Evolutionary conservation across 345 rosid genomes (phyloP).

Genomic region (Citropsis articulata): DNA sequence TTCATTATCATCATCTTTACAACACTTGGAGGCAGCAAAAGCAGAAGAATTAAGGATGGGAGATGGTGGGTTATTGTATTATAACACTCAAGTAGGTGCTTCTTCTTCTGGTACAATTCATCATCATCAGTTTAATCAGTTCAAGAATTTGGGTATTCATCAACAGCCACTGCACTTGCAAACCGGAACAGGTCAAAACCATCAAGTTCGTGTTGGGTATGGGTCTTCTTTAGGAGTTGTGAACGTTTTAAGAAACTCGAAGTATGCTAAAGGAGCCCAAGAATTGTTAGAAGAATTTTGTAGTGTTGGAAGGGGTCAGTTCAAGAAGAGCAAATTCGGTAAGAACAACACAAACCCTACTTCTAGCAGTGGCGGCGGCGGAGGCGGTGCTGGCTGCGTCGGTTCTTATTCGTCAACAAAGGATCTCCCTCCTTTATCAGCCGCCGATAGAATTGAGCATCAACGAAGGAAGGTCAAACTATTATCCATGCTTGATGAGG

Average conservation of each 20-base stretch:
- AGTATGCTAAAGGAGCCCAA: conserved; percentile 71
- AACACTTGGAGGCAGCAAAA: conserved; percentile 78
- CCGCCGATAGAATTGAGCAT: conserved; percentile 87
- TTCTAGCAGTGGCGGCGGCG: conserved; percentile 35
- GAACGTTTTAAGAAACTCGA: conserved; percentile 70
- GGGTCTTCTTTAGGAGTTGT: conserved; percentile 60
- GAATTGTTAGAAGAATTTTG: conserved; percentile 93
- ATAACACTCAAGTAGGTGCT: conserved; percentile 34
- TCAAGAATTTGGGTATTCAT: conserved; percentile 37
- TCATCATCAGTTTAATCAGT: conserved; percentile 38
- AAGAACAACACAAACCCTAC: conserved; percentile 64
- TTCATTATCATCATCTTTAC: conserved; percentile 74
- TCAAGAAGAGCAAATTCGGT: conserved; percentile 57
- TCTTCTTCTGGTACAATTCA: conserved; percentile 27
- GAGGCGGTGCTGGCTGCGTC: conserved; percentile 29
- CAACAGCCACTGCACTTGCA: conserved; percentile 40
- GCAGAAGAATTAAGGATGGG: conserved; percentile 75
- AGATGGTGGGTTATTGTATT: conserved; percentile 48
- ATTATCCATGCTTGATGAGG: conserved; percentile 98
- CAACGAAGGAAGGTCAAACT: conserved; percentile 96
- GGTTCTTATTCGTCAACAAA: conserved; percentile 49
- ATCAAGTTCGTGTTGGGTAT: conserved; percentile 45
- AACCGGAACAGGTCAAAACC: conserved; percentile 35
- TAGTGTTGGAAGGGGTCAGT: conserved; percentile 81
- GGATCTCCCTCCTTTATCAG: conserved; percentile 63